Conservation (phyloP, 1,139 yeast species). For the Suhomyces anneliseae region DNA sequence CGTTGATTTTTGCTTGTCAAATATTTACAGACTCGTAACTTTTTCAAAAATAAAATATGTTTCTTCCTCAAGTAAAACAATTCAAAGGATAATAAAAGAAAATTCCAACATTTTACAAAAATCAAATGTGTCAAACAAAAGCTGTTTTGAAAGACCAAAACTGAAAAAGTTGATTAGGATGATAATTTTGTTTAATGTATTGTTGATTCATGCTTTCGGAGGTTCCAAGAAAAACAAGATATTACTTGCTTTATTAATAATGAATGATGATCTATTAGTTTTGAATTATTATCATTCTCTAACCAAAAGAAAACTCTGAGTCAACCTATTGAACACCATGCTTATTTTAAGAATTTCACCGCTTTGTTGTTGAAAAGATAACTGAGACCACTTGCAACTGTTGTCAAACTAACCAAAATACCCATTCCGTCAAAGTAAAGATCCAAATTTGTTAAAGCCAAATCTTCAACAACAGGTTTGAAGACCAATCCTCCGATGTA, state of each 20-base stretch:
- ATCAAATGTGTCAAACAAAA: neutral
- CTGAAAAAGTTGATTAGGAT: neutral
- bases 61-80: neutral
- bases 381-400: conserved; percentile 75
- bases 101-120: neutral
- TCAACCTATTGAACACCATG: neutral
- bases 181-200: conserved; percentile 1
- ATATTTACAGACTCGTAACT: neutral
- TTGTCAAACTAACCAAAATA: conserved; percentile 69
- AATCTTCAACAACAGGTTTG: conserved; percentile 54
- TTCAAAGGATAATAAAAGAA: neutral
- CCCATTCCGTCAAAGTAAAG: conserved; percentile 21
- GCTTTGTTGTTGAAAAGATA: conserved; percentile 34
- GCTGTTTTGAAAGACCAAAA: neutral
- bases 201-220: conserved; percentile 1
- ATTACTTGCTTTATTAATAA: conserved; percentile 5
- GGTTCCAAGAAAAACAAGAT: conserved; percentile 1
- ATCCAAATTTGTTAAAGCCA: conserved; percentile 16
- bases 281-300: neutral
- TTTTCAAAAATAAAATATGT: neutral
- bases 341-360: conserved; percentile 10
- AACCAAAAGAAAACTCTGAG: neutral
- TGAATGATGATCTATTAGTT: neutral
- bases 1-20: conserved; percentile 1
- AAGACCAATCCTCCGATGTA: conserved; percentile 77